phyloP scores from a whole-genome alignment of 2,329 filamentous ascomycete genomes.

The Elsinoe batatas region DNA sequence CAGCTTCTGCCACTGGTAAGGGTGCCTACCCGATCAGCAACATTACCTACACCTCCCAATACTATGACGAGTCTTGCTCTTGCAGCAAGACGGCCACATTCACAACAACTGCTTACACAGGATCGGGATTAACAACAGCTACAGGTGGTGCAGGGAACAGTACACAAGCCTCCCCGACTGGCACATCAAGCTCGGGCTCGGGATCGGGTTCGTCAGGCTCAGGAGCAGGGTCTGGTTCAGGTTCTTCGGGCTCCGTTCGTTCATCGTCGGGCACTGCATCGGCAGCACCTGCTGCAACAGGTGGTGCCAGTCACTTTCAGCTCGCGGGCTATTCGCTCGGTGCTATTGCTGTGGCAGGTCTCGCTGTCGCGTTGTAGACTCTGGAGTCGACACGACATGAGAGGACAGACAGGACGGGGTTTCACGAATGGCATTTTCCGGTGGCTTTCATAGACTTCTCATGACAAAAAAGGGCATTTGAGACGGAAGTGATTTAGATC shows the following conservation, averaged over 20 bases:
- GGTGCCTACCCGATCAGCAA: slow-evolving; percentile 14
- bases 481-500: neutral
- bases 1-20: slow-evolving; percentile 14
- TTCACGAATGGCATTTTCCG: slow-evolving; percentile 8
- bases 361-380: slow-evolving; percentile 10
- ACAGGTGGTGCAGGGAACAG: slow-evolving; percentile 12
- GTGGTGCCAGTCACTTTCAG: slow-evolving; percentile 12
- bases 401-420: neutral
- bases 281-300: neutral
- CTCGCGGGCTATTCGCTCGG: slow-evolving; percentile 8
- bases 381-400: slow-evolving; percentile 1
- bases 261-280: slow-evolving; percentile 10
- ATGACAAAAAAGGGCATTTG: slow-evolving; percentile 4
- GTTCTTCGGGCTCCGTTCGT: neutral
- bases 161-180: slow-evolving; percentile 9
- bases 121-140: slow-evolving; percentile 11
- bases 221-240: slow-evolving; percentile 13
- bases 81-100: slow-evolving; percentile 20
- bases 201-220: slow-evolving; percentile 8
- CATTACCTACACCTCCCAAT: slow-evolving; percentile 19
- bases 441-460: slow-evolving; percentile 4
- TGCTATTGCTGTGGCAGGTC: slow-evolving; percentile 11
- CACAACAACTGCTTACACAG: slow-evolving; percentile 11
- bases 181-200: slow-evolving; percentile 5
- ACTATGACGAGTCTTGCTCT: slow-evolving; percentile 19